phyloP scores from a whole-genome alignment of 2,329 filamentous ascomycete species.

The Epichloe uncinata region DNA sequence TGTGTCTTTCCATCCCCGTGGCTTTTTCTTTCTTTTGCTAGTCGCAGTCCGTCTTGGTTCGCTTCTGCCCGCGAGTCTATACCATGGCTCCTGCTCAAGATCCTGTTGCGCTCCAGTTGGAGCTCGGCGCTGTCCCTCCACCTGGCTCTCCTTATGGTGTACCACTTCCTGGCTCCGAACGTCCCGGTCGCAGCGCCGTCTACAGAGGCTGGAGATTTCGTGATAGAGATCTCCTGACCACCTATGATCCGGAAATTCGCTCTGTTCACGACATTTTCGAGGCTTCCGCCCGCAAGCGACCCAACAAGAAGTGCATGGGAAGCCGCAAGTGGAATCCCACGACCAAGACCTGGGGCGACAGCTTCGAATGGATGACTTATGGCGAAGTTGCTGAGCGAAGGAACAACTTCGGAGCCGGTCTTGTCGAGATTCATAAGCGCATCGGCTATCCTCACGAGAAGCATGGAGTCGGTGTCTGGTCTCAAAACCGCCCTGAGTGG shows the following conservation, averaged over 20 bases:
- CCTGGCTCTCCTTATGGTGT: conserved; percentile 68
- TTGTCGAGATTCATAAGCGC: conserved; percentile 69
- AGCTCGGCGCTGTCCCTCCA: conserved; percentile 50
- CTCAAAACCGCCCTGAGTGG: conserved; percentile 77
- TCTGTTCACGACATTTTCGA: conserved; percentile 79
- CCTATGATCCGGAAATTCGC: conserved; percentile 54
- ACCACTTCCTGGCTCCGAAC: conserved; percentile 59
- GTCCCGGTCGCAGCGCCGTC: conserved; percentile 56
- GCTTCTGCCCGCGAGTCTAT: conserved; percentile 1
- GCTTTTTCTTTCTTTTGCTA: neutral
- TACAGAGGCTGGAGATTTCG: conserved; percentile 75
- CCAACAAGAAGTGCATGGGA: conserved; percentile 64
- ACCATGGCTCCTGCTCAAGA: conserved; percentile 21
- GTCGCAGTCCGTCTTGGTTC: neutral
- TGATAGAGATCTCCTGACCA: conserved; percentile 57
- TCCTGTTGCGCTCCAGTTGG: conserved; percentile 29
- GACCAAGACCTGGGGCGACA: conserved; percentile 58
- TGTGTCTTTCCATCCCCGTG: neutral
- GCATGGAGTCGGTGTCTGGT: conserved; percentile 74
- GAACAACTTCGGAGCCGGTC: conserved; percentile 72
- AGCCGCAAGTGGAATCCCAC: conserved; percentile 63
- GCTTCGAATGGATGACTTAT: conserved; percentile 77
- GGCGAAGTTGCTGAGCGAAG: conserved; percentile 63
- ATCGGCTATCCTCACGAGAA: conserved; percentile 48
- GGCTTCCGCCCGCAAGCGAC: conserved; percentile 43